Evolutionary conservation across 805 yeast genomes (phyloP), one percentile per base, ranked within the genome.

Genomic region (Ogataea trehalophila): DNA sequence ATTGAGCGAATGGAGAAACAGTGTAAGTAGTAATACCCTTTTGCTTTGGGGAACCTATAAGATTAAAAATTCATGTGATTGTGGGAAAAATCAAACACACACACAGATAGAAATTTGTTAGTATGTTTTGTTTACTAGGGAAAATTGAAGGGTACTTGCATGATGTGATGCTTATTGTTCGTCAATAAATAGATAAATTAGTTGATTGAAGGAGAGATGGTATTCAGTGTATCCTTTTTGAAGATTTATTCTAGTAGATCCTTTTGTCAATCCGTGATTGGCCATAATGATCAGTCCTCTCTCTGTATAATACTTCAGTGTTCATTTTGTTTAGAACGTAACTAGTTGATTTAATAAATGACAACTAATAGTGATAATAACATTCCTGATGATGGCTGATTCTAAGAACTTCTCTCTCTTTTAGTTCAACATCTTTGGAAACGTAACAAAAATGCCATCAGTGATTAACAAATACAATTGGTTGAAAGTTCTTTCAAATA

Each of bases 1-100:
- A 83, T 73, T 92, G 95, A 51, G 96, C 97, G 60, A 79, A 87
- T 53, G 97, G 95, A 56, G 99, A 87, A 55, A 94, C 90, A 47
- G 96, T 76, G 78, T 92, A 94, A 51, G 86, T 79, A 53, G 92
- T 86, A 56, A 85, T 76, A 74, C 88, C 85, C 71, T 87, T 87
- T 76, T 88, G 96, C 60, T 79, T 79, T 67, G 94, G 91, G 70
- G 87, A 78, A 52, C 76, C 76, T 66, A 33, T 17, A 36, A 44
- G 31, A 35, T n/a, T 33, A 18, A 31, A 31, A 33, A 46, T 34
- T 6, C 37, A 13, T 20, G 33, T 41, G 26, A 11, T n/a, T 18
- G 29, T 37, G 40, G 4, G 4, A 20, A 20, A 20, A 20, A 20
- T n/a, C n/a, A 20, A 20, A 6, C 7, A 26, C 31, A 26, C 9